Evolutionary conservation across 1,284 basidiomycete genomes (phyloP), one percentile per base, ranked within the genome.

Genomic region (Melampsora americana): DNA sequence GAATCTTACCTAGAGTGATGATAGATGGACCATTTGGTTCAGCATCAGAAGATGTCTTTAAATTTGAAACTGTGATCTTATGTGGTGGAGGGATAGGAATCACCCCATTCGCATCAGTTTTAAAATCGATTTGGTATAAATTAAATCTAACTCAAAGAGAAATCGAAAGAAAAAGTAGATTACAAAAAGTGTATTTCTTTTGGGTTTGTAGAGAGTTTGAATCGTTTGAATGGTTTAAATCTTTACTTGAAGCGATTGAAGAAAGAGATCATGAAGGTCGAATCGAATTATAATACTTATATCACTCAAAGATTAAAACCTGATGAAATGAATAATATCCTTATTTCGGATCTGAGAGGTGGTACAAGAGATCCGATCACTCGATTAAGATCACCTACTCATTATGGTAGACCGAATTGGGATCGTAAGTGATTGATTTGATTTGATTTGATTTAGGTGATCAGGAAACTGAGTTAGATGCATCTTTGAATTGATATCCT

Each of bases 211-310:
- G 81, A 5, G 80, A 83, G 72, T 79, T 79, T 77, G 56, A 70
- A 5, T 86, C 86, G 14, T 90, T 91, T 28, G 92, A 93, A 82
- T 94, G 92, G 92, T 94, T 95, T 87, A 92, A 93, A 84, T 91
- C 90, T 20, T 87, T 95, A 35, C 85, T 95, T 78, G 88, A 90
- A 79, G 93, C 93, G 30, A 92, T 95, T 79, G 93, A 95, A 83
- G 92, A 92, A 79, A 91, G 94, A 82, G 93, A 95, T 81, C 86
- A 86, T 18, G 87, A 89, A 83, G 89, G 90, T 81, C 26, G 79
- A 30, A 79, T 81, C 77, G 80, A 81, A 85, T 93, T 95, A 81
- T 92, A n/a, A 90, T 83, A 93, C 93, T 79, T 94, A 94, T 83
- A 87, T 95, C 35, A 95, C 93, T 0, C 90, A 89, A 48, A 90